Conservation (phyloP, 2,329 filamentous ascomycete species). For the Spiromastix sp. region DNA sequence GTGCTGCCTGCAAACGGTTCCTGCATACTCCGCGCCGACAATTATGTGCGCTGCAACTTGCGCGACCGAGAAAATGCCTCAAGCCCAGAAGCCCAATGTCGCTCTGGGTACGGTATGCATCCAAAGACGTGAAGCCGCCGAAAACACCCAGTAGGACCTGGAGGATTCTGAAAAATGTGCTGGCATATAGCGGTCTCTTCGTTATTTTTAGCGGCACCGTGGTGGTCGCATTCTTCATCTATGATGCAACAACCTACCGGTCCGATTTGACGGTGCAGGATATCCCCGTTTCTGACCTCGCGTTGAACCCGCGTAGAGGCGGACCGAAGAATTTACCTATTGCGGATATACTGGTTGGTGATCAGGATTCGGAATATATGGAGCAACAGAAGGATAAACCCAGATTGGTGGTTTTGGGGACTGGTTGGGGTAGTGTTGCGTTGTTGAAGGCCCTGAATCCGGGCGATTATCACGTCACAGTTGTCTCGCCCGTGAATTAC, state of each 20-base stretch:
- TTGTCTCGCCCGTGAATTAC: constrained; percentile 90
- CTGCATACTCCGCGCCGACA: too few relatives aligned
- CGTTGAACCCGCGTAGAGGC: constrained; percentile 68
- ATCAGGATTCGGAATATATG: constrained; percentile 67
- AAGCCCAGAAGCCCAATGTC: not conserved
- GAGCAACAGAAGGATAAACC: constrained; percentile 73
- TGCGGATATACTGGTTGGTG: constrained; percentile 75
- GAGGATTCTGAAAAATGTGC: constrained; percentile 55
- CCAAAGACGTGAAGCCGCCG: constrained; percentile 23
- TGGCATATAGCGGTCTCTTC: constrained; percentile 65
- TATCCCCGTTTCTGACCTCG: constrained; percentile 72
- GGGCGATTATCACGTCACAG: constrained; percentile 89
- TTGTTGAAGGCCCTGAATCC: constrained; percentile 82
- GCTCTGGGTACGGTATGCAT: constrained; percentile 14
- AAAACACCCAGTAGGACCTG: constrained; percentile 18
- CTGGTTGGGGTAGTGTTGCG: constrained; percentile 90
- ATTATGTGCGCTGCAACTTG: too few relatives aligned
- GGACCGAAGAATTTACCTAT: constrained; percentile 95
- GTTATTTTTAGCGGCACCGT: constrained; percentile 58
- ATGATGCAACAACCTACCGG: constrained; percentile 85
- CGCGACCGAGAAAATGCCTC: too few relatives aligned
- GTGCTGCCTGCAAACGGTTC: too few relatives aligned
- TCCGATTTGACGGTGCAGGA: constrained; percentile 58
- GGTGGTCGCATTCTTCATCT: constrained; percentile 79
- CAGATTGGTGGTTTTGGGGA: constrained; percentile 80